Evolutionary conservation across 305 asterid genomes (phyloP), one percentile per base, ranked within the genome.

Genomic region (Nicotiana rustica): DNA sequence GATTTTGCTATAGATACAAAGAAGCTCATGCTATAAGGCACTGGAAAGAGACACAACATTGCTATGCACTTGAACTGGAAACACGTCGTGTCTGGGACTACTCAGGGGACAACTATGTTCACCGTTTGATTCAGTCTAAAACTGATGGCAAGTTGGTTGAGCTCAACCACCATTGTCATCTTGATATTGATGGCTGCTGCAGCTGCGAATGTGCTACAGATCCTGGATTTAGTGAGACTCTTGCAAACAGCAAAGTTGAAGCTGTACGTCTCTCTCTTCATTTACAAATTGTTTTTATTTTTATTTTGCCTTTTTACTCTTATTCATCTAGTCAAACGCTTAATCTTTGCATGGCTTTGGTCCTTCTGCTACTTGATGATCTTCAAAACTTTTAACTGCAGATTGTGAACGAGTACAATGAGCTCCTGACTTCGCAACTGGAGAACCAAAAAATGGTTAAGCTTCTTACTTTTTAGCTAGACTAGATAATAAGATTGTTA

Each of bases 1-100:
- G 57, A 44, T 52, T 21, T 64, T 25, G 47, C 5, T 84, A 33
- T 80, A 94, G 99, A 90, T 91, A 91, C 82, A 89, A 84, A 88
- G 97, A 87, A 86, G 98, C 93, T 18, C 98, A 96, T 84, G 94
- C 99, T 77, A 85, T 90, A 73, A 82, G 82, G 79, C 98, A 96
- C 84, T 96, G 99, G 99, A 92, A 91, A 87, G 99, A 94, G 84
- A 96, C 98, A 79, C 88, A 94, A 81, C 99, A 96, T 86, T 94
- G 98, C 90, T 94, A 96, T 85, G 95, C 99, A 80, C 92, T 96
- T 86, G 99, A 96, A 87, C 92, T 96, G 87, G 98, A 96, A 86
- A 92, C 99, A 19, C 97, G 91, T 77, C 93, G 98, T 70, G 99
- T 96, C 83, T 96, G 98, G 99, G 98, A 96, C 86, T 91, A 91